Base-by-base conservation (phyloP, 225 moss, liverwort and hornwort species). In the Sphagnum contortum region DNA sequence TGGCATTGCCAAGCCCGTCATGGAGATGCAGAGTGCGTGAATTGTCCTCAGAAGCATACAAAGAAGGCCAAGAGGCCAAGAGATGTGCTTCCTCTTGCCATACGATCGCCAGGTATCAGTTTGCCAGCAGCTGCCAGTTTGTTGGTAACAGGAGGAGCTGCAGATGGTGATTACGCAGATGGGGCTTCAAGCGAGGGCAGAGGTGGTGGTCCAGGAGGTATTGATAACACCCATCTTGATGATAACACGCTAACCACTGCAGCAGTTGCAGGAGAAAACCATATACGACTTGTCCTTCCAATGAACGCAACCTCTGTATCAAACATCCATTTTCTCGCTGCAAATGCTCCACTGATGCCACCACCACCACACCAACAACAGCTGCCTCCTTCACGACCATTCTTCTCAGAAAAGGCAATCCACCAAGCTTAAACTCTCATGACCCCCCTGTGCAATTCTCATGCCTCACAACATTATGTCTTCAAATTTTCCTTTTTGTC, bases 31-130 rank as follows among this genome's bases (percentile, higher is more conserved):
- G 83, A 73, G 75, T 87, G 87, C 70, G 75, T 87, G 3, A 87
- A 87, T 64, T 87, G 87, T 67, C 87, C 87, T 51, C 87, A 87
- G 80, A 87, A 87, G 45, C 80, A 87, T 60, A 83, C 87, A 44
- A 87, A 87, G 69, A 75, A 83, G 56, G 83, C 83, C 44, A 87
- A 87, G 76, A 63, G 87, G 57, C 80, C 73, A 12, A 80, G 77
- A 63, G 83, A 87, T 63, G 77, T 65, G 1, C 68, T 81, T 68
- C 81, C 79, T 3, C 81, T 81, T 53, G 79, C 81, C 29, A 29
- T 29, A 29, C 29, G 29, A 0, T 29, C 29, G 0, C 29, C 29
- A 29, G 29, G 29, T 29, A 29, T 29, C 29, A 29, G 29, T 29
- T 29, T 29, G 3, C 76, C 81, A 61, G 69, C 81, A 5, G 61